Conservation (phyloP, 768 basidiomycete species). For the Daedalea quercina region DNA sequence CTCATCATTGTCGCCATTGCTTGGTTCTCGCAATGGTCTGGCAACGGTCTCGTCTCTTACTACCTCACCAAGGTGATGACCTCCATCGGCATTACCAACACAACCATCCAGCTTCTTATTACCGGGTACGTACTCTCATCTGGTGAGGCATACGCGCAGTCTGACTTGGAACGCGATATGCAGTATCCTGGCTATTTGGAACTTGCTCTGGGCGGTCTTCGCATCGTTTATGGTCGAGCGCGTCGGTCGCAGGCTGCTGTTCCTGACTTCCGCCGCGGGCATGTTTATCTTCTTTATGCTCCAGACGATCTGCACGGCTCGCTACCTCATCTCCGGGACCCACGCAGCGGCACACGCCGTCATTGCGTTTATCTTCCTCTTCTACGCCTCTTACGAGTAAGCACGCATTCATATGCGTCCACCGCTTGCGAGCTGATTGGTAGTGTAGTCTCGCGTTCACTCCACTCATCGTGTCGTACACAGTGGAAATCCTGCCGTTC, state of each 20-base stretch:
- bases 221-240: conserved; percentile 60
- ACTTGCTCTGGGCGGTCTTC: conserved; percentile 52
- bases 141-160: not conserved
- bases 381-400: conserved; percentile 71
- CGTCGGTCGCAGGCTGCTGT: conserved; percentile 64
- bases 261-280: conserved; percentile 49
- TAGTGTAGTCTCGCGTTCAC: conserved; percentile 61
- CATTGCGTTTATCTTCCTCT: conserved; percentile 82
- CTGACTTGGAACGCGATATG: not conserved
- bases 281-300: conserved; percentile 64
- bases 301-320: conserved; percentile 61
- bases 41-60: conserved; percentile 79
- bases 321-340: conserved; percentile 38
- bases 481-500: conserved; percentile 84
- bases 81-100: conserved; percentile 57
- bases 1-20: conserved; percentile 70
- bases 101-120: conserved; percentile 67
- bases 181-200: conserved; percentile 77
- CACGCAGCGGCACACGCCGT: conserved; percentile 55
- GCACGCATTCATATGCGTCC: conserved; percentile 14
- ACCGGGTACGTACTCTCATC: conserved; percentile 39
- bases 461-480: conserved; percentile 82
- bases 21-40: conserved; percentile 85
- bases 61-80: conserved; percentile 72
- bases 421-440: not conserved